Base-by-base conservation (phyloP, 192 early-diverging fungal genomes). In the Pilobolus umbonatus region DNA sequence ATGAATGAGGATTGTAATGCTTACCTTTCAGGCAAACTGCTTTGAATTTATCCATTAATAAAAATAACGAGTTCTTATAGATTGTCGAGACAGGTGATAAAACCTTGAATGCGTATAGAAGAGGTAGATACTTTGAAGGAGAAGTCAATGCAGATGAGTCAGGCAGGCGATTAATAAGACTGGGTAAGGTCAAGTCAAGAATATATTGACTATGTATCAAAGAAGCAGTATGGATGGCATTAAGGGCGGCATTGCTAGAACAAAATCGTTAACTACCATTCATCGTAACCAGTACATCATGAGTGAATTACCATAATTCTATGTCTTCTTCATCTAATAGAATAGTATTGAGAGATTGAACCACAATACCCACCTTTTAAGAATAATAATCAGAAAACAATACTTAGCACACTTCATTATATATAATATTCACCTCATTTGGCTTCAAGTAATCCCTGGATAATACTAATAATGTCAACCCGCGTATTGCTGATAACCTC, bases 401-500 rank as follows among this genome's bases (percentile, higher is more conserved):
- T 48, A 28, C 1, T n/a, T 15, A 14, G 8, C n/a, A 28, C 29
- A 28, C 15, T 26, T 30, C 38, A 38, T 21, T 39, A 3, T 28
- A 19, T 11, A 26, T 7, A n/a, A n/a, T n/a, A n/a, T 57, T 46
- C 55, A 64, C 68, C 63, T 90, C 88, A 46, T 86, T 79, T 6
- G 74, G 66, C 17, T 62, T 60, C 17, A 90, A 62, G 46, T 81
- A 86, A 10, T 70, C 62, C 6, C 68, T 75, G 30, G 84, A 67
- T 21, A 88, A 59, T 34, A 77, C 75, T 72, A 90, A 76, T 6
- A 79, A 72, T 34, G 82, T 71, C 25, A 95, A 75, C 9, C 90
- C 93, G 50, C 81, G 81, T 5, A 93, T 60, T 2, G 88, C 88
- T 24, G 79, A 76, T 28, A 88, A 74, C 36, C 88, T 77, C 45